A percentile compares a stretch with the other conserved stretches of the same genome.
Evolutionary conservation across 495 filamentous ascomycete genomes (phyloP).

Genomic region (Stereocaulon alpinum): DNA sequence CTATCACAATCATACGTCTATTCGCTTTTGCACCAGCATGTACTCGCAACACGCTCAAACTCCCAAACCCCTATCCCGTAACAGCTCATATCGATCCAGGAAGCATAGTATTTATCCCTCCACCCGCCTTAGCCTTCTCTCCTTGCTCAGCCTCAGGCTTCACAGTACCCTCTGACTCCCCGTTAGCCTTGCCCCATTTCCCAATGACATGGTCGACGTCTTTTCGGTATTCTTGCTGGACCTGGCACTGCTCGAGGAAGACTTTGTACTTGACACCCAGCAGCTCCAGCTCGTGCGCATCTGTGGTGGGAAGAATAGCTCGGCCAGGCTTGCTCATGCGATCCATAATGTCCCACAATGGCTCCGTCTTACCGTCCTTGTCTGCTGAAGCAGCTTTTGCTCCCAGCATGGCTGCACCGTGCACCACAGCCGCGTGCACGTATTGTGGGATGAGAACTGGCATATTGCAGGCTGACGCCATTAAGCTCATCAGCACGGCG

Average conservation of each 20-base stretch:
- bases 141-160: conserved; percentile 16
- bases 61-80: not conserved
- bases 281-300: conserved; percentile 65
- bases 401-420: conserved; percentile 93
- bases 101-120: conserved; percentile 7
- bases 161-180: conserved; percentile 1
- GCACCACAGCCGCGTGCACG: conserved; percentile 89
- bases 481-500: conserved; percentile 75
- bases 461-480: conserved; percentile 82
- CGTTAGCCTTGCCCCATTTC: conserved; percentile 26
- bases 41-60: not conserved
- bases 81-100: not conserved
- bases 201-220: conserved; percentile 53
- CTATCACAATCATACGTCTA: conserved; percentile 1
- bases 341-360: conserved; percentile 93
- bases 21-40: not conserved
- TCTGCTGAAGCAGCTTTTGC: conserved; percentile 83
- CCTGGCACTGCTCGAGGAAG: conserved; percentile 55
- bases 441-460: conserved; percentile 87
- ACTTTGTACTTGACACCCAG: conserved; percentile 73
- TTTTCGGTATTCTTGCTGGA: conserved; percentile 48
- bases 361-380: conserved; percentile 66
- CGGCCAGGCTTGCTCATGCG: conserved; percentile 92
- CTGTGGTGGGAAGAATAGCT: conserved; percentile 58
- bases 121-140: conserved; percentile 13